Conservation (phyloP, 1,284 basidiomycete species). For the Tylopilus sp. region DNA sequence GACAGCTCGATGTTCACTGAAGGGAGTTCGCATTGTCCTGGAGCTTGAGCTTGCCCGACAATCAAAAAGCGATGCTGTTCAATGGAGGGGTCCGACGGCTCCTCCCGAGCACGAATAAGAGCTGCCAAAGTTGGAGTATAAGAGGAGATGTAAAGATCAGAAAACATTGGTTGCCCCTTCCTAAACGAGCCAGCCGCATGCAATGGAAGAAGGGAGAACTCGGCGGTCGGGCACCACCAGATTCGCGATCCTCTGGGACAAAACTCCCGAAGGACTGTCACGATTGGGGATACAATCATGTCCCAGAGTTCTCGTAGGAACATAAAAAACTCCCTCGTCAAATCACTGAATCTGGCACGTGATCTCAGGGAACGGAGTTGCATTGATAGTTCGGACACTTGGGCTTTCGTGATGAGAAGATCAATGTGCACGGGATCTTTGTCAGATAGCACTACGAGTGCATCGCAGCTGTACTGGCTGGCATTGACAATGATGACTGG, state of each 20-base stretch:
- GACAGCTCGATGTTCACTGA: neutral
- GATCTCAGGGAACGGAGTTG: neutral
- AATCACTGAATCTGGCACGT: neutral
- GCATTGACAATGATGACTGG: neutral
- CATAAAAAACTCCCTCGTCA: neutral
- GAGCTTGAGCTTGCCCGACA: slow-evolving; percentile 12
- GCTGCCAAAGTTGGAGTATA: slow-evolving; percentile 35
- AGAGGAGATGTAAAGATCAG: slow-evolving; percentile 34
- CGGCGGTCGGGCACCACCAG: slow-evolving; percentile 42
- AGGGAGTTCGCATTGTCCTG: neutral
- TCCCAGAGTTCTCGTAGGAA: neutral
- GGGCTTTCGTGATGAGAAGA: neutral
- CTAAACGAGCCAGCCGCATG: slow-evolving; percentile 28
- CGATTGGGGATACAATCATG: slow-evolving; percentile 23
- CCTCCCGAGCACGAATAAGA: slow-evolving; percentile 17
- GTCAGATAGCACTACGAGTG: slow-evolving; percentile 11
- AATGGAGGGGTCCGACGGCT: too few relatives aligned
- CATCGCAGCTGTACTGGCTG: slow-evolving; percentile 1
- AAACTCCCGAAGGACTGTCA: slow-evolving; percentile 9
- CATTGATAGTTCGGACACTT: neutral
- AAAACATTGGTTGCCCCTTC: slow-evolving; percentile 12
- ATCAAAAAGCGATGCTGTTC: slow-evolving; percentile 1
- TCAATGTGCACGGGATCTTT: neutral
- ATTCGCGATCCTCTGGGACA: slow-evolving; percentile 28
- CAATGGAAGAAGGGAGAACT: slow-evolving; percentile 20